Conservation (phyloP, 148 eudicot genomes). For the Suaeda aralocaspica region DNA sequence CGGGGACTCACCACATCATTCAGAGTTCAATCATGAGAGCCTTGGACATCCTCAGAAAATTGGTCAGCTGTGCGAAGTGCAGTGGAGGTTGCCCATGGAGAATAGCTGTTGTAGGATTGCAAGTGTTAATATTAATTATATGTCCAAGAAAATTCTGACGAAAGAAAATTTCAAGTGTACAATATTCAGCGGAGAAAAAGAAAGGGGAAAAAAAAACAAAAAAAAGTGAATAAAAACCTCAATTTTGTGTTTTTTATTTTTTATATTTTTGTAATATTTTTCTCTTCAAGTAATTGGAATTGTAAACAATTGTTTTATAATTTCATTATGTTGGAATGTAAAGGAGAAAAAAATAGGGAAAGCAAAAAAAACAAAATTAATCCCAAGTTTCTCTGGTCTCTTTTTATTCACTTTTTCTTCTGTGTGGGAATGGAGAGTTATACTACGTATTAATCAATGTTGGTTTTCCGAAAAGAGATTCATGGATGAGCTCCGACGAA, state of each 20-base stretch:
- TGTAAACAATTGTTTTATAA: constrained; percentile 32
- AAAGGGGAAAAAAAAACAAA: constrained; percentile 13
- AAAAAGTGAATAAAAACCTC: constrained; percentile 30
- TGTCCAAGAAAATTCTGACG: constrained; percentile 20
- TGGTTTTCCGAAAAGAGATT: too few relatives aligned
- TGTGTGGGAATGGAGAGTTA: too few relatives aligned
- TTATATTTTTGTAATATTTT: constrained; percentile 21
- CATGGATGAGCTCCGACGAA: too few relatives aligned
- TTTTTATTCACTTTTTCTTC: background rate
- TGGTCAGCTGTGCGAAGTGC: constrained; percentile 55
- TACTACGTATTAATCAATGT: too few relatives aligned
- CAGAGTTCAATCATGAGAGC: constrained; percentile 25
- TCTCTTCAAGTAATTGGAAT: constrained; percentile 24
- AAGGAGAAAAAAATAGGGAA: background rate
- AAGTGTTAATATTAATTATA: constrained; percentile 30
- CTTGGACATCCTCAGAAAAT: constrained; percentile 37
- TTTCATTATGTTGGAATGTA: constrained; percentile 14
- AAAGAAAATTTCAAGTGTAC: constrained; percentile 17
- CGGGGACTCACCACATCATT: constrained; percentile 64
- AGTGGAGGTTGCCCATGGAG: constrained; percentile 40
- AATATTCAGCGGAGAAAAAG: constrained; percentile 15
- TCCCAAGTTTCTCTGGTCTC: background rate
- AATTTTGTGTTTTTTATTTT: constrained; percentile 18
- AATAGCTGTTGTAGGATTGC: constrained; percentile 30
- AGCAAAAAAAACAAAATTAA: background rate